Conservation (phyloP, 2,329 filamentous ascomycete species). For the Dactylellina parvicollis region DNA sequence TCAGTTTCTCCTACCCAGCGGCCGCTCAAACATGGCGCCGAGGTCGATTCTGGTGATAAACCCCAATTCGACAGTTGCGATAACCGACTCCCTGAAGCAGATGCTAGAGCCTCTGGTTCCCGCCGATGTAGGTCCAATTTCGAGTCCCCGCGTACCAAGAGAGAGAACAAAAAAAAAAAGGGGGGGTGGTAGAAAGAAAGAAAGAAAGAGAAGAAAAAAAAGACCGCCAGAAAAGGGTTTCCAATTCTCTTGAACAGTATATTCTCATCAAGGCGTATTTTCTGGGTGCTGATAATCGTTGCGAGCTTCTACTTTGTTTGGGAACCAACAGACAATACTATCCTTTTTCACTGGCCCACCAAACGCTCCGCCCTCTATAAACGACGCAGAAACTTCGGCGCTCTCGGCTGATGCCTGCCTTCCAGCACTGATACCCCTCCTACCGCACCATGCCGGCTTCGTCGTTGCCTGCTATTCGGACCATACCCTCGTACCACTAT, state of each 20-base stretch:
- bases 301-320: constrained; percentile 15
- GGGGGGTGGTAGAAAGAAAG: too few relatives aligned
- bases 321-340: constrained; percentile 30
- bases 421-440: constrained; percentile 52
- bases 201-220: not conserved
- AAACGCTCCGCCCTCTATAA: constrained; percentile 55
- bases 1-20: constrained; percentile 50
- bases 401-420: constrained; percentile 54
- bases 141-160: constrained; percentile 32
- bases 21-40: constrained; percentile 53
- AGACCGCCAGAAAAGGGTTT: not conserved
- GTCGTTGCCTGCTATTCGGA: constrained; percentile 89
- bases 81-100: constrained; percentile 74
- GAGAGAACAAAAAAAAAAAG: not conserved
- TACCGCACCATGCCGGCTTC: constrained; percentile 71
- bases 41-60: constrained; percentile 76
- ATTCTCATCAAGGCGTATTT: not conserved
- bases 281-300: constrained; percentile 33
- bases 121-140: constrained; percentile 61
- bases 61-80: constrained; percentile 77
- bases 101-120: constrained; percentile 64
- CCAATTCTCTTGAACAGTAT: constrained; percentile 1
- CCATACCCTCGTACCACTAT: constrained; percentile 75
- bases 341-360: constrained; percentile 57
- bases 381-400: constrained; percentile 52